These are phyloP conservation scores for Phaeosphaeria sp. DNA, from an alignment of 2,329 filamentous ascomycete genomes.

Conservation along the genomic window DNA sequence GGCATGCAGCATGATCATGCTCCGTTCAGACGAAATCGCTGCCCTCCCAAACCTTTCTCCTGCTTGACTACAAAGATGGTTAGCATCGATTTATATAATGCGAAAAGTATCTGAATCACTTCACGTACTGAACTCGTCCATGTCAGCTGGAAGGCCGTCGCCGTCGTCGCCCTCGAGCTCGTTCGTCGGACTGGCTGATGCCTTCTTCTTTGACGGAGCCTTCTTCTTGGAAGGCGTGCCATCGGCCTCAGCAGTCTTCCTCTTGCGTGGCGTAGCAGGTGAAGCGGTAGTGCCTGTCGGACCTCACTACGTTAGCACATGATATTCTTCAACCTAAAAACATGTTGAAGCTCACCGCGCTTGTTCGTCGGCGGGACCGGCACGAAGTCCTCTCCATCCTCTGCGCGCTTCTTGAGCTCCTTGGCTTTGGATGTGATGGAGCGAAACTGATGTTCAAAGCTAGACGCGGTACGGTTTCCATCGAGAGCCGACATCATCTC, in stretches of 20 bases:
- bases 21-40: not conserved
- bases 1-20: no score
- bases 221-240: slow-evolving; percentile 27
- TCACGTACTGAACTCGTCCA: slow-evolving; percentile 17
- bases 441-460: slow-evolving; percentile 39
- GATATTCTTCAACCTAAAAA: not conserved
- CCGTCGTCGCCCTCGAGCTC: not conserved
- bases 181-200: not conserved
- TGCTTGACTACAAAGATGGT: slow-evolving; percentile 5
- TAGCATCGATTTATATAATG: not conserved
- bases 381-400: slow-evolving; percentile 30
- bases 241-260: slow-evolving; percentile 13
- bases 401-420: slow-evolving; percentile 35
- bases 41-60: slow-evolving; percentile 13
- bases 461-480: slow-evolving; percentile 26
- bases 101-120: not conserved
- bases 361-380: slow-evolving; percentile 29
- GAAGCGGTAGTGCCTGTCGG: slow-evolving; percentile 13
- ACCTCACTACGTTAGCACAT: slow-evolving; percentile 12
- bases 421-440: slow-evolving; percentile 29
- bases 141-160: slow-evolving; percentile 14
- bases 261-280: slow-evolving; percentile 25
- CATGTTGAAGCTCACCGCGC: slow-evolving; percentile 26
- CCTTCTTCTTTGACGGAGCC: not conserved
- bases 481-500: slow-evolving; percentile 40